These are phyloP conservation scores for Diplodia intermedia DNA, from an alignment of 2,329 filamentous ascomycete genomes.

Conservation along the genomic window DNA sequence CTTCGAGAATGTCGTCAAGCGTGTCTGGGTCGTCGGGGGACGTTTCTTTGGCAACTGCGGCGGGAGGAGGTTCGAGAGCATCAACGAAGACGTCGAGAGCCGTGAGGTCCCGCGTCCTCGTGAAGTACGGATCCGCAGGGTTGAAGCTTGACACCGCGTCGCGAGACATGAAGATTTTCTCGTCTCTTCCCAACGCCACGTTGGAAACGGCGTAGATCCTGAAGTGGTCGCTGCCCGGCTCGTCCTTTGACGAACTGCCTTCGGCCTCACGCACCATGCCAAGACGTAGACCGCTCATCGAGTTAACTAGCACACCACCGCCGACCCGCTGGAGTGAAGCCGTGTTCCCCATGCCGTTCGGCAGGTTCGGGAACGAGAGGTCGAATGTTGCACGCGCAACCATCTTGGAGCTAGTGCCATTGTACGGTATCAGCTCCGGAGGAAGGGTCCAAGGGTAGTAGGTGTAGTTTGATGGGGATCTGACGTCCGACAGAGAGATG, in stretches of 20 bases:
- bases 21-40: constrained; percentile 1
- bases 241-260: constrained; percentile 34
- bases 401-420: constrained; percentile 79
- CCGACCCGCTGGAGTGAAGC: constrained; percentile 63
- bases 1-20: constrained; percentile 10
- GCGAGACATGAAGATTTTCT: constrained; percentile 80
- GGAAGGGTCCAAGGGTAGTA: constrained; percentile 95
- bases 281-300: constrained; percentile 66
- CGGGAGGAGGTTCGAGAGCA: constrained; percentile 41
- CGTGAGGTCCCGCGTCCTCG: constrained; percentile 73
- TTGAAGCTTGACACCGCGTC: constrained; percentile 72
- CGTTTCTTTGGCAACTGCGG: constrained; percentile 17
- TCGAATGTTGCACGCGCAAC: constrained; percentile 74
- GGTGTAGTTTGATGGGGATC: constrained; percentile 76
- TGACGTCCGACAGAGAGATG: constrained; percentile 61
- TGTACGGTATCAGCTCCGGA: constrained; percentile 71
- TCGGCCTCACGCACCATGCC: constrained; percentile 71
- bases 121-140: constrained; percentile 83
- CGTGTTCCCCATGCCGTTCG: constrained; percentile 55
- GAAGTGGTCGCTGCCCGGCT: constrained; percentile 57
- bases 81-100: constrained; percentile 78
- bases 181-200: constrained; percentile 82
- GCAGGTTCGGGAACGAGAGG: constrained; percentile 67
- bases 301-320: constrained; percentile 67
- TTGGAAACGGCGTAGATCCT: constrained; percentile 82